Base-by-base conservation (phyloP, 768 basidiomycete genomes). In the Tricholoma sp. region DNA sequence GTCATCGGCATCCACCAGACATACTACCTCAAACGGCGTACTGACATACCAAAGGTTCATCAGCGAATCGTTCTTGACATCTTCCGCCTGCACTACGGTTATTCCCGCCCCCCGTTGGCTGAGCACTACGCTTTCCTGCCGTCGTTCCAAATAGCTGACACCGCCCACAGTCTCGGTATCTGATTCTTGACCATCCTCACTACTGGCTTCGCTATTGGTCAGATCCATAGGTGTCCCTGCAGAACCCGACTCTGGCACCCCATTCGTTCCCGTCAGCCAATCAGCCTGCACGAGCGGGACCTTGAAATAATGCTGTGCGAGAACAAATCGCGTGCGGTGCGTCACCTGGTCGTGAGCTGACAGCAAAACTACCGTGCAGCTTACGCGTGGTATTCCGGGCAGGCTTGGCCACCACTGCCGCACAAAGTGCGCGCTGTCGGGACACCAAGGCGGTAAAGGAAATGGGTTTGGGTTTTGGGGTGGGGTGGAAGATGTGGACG, bases 371-470 rank as follows among this genome's bases (percentile, higher is more conserved):
- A 89, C 86, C 0, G 87, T 87, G 62, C 86, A 88, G 68, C 86
- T 88, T 8, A 88, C 77, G 24, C 82, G 76, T 1, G 84, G 88
- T 11, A 88, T 80, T 1, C 76, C 74, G 0, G 82, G 77, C 3
- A 89, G 69, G 2, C 80, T 82, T 1, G 88, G 88, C 88, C 88
- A 89, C 88, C 88, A 89, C 58, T 89, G 88, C 10, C 88, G 81
- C 5, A 89, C 86, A 57, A 89, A 89, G 69, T 89, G 87, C 0
- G 86, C 86, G 50, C 80, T 81, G 63, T 88, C 87, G 12, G 86
- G 85, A 59, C 81, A 84, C 86, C 86, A 89, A 0, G 79, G 76
- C 0, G 84, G 85, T 63, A 78, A 80, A 0, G 84, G 85, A 66
- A 80, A 88, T 1, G 86, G 87, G 56, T 87, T 87, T 0, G 74